Evolutionary conservation across 768 basidiomycete genomes (phyloP), one percentile per base, ranked within the genome.

Genomic region (Guyanaporus albipodus): DNA sequence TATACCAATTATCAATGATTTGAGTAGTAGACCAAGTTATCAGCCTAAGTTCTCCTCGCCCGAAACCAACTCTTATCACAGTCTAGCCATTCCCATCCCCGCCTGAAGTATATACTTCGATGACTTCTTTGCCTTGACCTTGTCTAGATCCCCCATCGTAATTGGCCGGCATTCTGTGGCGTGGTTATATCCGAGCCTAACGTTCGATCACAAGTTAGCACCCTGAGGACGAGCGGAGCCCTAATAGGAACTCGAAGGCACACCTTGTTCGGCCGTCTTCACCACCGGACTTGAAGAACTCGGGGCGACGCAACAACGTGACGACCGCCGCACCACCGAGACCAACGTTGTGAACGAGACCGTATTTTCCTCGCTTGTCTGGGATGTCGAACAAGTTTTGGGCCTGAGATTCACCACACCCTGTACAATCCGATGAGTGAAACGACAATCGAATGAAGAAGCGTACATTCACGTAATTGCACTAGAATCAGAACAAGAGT

Each of bases 341-440:
- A 15, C 90, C 89, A 32, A 91, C 68, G 59, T 91, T 42, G 2
- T 90, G 88, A 7, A 87, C 80, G 10, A 91, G 70, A 2, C 85
- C 88, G 54, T 76, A 87, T 65, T 88, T 89, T 10, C 87, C 85
- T 14, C 81, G 78, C 52, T 73, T 72, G 63, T 87, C 85, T 0
- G 70, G 39, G 8, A 54, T 69, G 52, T 82, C 73, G 47, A 87
- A 85, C 31, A 88, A 69, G 3, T 79, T 79, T 4, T 79, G 78
- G 14, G 77, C 82, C 68, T 90, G 87, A 80, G 87, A 85, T 34
- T 83, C 80, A 27, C 85, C 87, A 3, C 85, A 81, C 87, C 83
- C 83, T 85, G 22, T 10, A 46, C 29, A 27, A 8, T 28, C 22
- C 15, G 7, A 6, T 46, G 2, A 56, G 37, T 1, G 5, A 18